These are phyloP conservation scores for Sphagnurus paluster DNA, from an alignment of 1,284 basidiomycete species.

Conservation along the genomic window DNA sequence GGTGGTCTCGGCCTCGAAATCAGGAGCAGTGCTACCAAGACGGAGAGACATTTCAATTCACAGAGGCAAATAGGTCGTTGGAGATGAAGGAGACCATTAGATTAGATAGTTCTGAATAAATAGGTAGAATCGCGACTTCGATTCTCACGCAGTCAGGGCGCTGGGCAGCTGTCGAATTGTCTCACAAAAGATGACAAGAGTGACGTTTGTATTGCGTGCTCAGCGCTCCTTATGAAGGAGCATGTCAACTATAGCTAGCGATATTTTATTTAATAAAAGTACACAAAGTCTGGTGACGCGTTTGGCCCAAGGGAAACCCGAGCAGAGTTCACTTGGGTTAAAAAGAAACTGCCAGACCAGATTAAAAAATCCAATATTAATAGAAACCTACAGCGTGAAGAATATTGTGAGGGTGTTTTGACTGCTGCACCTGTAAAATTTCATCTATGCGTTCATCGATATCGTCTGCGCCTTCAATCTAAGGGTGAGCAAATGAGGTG, in stretches of 20 bases:
- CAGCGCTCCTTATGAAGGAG: too few species aligned
- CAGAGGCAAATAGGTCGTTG: slow-evolving; percentile 3
- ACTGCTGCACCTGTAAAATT: slow-evolving; percentile 84
- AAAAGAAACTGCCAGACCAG: background rate
- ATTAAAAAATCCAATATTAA: slow-evolving; percentile 33
- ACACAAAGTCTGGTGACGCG: background rate
- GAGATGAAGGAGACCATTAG: slow-evolving; percentile 8
- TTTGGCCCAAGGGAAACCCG: background rate
- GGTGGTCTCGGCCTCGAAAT: slow-evolving; percentile 86
- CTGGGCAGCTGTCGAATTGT: background rate
- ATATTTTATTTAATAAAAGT: too few species aligned
- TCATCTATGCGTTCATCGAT: slow-evolving; percentile 90
- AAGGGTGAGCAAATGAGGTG: slow-evolving; percentile 15
- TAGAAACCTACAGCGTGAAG: slow-evolving; percentile 92
- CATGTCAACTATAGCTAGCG: too few species aligned
- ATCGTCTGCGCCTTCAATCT: slow-evolving; percentile 88
- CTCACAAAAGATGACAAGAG: slow-evolving; percentile 23
- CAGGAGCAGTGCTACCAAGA: slow-evolving; percentile 77
- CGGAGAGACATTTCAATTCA: slow-evolving; percentile 49
- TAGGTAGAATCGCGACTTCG: slow-evolving; percentile 33
- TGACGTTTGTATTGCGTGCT: slow-evolving; percentile 43
- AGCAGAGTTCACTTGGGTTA: background rate
- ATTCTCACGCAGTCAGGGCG: slow-evolving; percentile 34
- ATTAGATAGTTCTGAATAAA: slow-evolving; percentile 17
- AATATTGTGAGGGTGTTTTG: slow-evolving; percentile 89